These are phyloP conservation scores for Arabis alpina DNA, from an alignment of 345 rosid species.

Conservation along the genomic window DNA sequence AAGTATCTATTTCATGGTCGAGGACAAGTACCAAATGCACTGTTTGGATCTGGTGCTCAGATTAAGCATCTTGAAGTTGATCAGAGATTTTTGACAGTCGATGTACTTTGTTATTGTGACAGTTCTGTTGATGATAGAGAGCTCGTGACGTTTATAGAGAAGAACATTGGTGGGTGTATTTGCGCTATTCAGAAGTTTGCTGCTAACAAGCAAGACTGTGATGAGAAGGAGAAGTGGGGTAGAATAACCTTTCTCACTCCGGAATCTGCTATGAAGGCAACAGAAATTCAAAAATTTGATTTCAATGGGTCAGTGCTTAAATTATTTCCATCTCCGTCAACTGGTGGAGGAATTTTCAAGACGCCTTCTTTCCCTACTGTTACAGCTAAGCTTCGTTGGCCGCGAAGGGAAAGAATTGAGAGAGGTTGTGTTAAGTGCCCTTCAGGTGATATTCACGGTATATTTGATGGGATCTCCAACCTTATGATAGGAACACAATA, in stretches of 20 bases:
- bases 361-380: slow-evolving; percentile 69
- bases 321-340: slow-evolving; percentile 56
- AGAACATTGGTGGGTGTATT: slow-evolving; percentile 56
- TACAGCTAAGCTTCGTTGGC: slow-evolving; percentile 74
- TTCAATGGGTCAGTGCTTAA: slow-evolving; percentile 62
- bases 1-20: slow-evolving; percentile 62
- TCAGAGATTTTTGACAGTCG: slow-evolving; percentile 64
- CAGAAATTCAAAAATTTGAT: slow-evolving; percentile 56
- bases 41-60: slow-evolving; percentile 88
- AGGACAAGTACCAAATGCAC: slow-evolving; percentile 61
- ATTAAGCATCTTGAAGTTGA: slow-evolving; percentile 88
- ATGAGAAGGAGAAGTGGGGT: slow-evolving; percentile 76
- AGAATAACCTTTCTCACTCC: slow-evolving; percentile 79
- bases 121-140: slow-evolving; percentile 63
- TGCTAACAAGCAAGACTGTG: slow-evolving; percentile 49
- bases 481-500: slow-evolving; percentile 55
- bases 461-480: slow-evolving; percentile 50
- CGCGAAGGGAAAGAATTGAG: slow-evolving; percentile 68
- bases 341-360: slow-evolving; percentile 54
- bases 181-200: slow-evolving; percentile 60
- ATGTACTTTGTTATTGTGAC: slow-evolving; percentile 59
- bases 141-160: slow-evolving; percentile 67
- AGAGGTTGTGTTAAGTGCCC: slow-evolving; percentile 53
- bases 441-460: slow-evolving; percentile 46
- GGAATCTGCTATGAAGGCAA: slow-evolving; percentile 70